Conservation (phyloP, 2,329 filamentous ascomycete species). For the Clonostachys byssicola region DNA sequence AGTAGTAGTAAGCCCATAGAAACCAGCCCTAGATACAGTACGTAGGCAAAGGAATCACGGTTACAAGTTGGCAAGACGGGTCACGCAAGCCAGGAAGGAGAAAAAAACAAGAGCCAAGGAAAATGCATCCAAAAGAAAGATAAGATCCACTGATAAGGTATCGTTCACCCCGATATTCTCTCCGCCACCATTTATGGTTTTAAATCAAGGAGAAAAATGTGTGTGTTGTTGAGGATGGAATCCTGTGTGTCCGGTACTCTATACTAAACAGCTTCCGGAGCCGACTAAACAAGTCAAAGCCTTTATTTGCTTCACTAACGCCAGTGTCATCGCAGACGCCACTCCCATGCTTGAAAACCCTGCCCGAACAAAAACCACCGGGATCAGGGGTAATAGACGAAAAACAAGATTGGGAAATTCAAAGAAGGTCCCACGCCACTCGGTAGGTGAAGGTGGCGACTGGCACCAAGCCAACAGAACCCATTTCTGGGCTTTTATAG, state of each 20-base stretch:
- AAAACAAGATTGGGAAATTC: too few relatives aligned
- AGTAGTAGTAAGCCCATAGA: too few relatives aligned
- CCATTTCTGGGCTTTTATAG: too few relatives aligned
- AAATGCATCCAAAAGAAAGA: neutral
- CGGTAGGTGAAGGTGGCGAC: too few relatives aligned
- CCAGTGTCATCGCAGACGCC: conserved; percentile 1
- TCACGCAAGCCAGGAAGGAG: neutral
- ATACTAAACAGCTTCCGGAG: neutral
- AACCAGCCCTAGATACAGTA: too few relatives aligned
- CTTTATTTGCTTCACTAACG: neutral
- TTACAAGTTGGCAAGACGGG: neutral
- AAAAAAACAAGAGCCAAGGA: neutral
- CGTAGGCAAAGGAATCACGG: too few relatives aligned
- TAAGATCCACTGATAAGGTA: neutral
- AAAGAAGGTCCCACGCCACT: too few relatives aligned
- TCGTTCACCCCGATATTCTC: too few relatives aligned
- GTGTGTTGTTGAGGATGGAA: too few relatives aligned
- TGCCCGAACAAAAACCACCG: neutral
- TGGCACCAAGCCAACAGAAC: too few relatives aligned
- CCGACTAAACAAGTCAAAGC: neutral
- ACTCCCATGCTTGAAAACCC: neutral
- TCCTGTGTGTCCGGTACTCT: too few relatives aligned
- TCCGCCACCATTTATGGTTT: neutral
- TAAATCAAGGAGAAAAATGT: neutral
- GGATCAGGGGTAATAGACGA: neutral